Conservation (phyloP, 805 yeast species). For the Scheffersomyces stipitis region DNA sequence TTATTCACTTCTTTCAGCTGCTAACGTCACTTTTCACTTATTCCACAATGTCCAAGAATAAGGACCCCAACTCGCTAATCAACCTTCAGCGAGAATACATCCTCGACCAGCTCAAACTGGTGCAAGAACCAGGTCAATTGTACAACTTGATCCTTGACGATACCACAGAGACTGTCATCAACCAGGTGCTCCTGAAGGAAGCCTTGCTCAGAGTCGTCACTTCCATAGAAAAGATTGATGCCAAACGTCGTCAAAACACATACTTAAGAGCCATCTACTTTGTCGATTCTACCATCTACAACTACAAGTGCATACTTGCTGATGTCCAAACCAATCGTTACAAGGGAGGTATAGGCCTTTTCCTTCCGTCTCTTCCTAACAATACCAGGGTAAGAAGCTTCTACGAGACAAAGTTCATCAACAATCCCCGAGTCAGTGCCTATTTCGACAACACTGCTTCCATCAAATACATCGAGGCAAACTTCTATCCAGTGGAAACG, state of each 20-base stretch:
- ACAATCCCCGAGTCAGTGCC: conserved; percentile 27
- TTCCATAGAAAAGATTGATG: conserved; percentile 65
- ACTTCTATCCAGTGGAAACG: conserved; percentile 64
- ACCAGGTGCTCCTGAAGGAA: conserved; percentile 47
- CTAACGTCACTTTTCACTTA: too few species aligned
- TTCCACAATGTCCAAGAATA: conserved; percentile 15
- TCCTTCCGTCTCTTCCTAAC: conserved; percentile 47
- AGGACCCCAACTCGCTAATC: conserved; percentile 28
- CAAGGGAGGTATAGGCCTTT: conserved; percentile 67
- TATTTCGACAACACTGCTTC: conserved; percentile 32
- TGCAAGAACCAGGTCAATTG: conserved; percentile 29
- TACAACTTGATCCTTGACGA: conserved; percentile 54
- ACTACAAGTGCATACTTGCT: conserved; percentile 72
- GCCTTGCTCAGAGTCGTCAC: conserved; percentile 55
- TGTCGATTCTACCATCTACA: conserved; percentile 65
- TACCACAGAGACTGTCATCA: conserved; percentile 47
- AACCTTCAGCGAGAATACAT: conserved; percentile 30
- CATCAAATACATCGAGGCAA: conserved; percentile 31
- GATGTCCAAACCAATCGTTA: conserved; percentile 77
- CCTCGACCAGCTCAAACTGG: conserved; percentile 28
- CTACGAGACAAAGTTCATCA: conserved; percentile 25
- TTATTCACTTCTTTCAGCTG: too few species aligned
- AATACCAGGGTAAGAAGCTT: conserved; percentile 16
- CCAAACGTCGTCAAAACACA: conserved; percentile 56
- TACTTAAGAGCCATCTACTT: conserved; percentile 80